Percentiles rank a stretch among this genome's conserved stretches.
Evolutionary conservation across 1,139 yeast species (phyloP).

Genomic region (Candida sanyaensis): DNA sequence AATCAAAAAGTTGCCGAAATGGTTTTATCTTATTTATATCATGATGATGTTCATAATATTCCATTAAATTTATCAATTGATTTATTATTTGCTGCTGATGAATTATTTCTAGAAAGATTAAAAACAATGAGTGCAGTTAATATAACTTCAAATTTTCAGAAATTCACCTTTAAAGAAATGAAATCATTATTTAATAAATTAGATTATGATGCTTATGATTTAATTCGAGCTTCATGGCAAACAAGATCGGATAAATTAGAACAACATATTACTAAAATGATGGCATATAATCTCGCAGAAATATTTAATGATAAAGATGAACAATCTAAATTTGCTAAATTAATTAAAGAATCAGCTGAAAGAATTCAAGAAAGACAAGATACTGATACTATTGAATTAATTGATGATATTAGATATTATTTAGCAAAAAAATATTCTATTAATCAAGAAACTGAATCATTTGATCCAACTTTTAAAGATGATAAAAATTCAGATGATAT

Average conservation of each 20-base stretch:
- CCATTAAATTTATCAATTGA: slow-evolving; percentile 55
- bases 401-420: slow-evolving; percentile 76
- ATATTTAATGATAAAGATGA: slow-evolving; percentile 37
- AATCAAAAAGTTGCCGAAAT: slow-evolving; percentile 49
- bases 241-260: slow-evolving; percentile 67
- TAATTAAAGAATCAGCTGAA: slow-evolving; percentile 50
- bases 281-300: slow-evolving; percentile 51
- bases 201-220: slow-evolving; percentile 51
- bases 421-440: slow-evolving; percentile 50
- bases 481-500: slow-evolving; percentile 25
- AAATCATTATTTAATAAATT: slow-evolving; percentile 17
- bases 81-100: slow-evolving; percentile 60
- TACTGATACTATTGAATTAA: slow-evolving; percentile 75
- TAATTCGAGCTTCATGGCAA: slow-evolving; percentile 68
- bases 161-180: slow-evolving; percentile 23
- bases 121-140: slow-evolving; percentile 67
- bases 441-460: slow-evolving; percentile 31
- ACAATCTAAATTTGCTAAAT: slow-evolving; percentile 17
- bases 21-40: slow-evolving; percentile 58
- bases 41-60: slow-evolving; percentile 53
- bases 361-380: slow-evolving; percentile 65
- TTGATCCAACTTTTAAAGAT: slow-evolving; percentile 25
- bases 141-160: slow-evolving; percentile 43
- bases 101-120: slow-evolving; percentile 59
- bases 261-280: slow-evolving; percentile 57